A percentile compares a stretch with the other conserved stretches of the same genome.
phyloP scores from a whole-genome alignment of 108 stramenopile genomes.

The Stephanodiscus triporus region DNA sequence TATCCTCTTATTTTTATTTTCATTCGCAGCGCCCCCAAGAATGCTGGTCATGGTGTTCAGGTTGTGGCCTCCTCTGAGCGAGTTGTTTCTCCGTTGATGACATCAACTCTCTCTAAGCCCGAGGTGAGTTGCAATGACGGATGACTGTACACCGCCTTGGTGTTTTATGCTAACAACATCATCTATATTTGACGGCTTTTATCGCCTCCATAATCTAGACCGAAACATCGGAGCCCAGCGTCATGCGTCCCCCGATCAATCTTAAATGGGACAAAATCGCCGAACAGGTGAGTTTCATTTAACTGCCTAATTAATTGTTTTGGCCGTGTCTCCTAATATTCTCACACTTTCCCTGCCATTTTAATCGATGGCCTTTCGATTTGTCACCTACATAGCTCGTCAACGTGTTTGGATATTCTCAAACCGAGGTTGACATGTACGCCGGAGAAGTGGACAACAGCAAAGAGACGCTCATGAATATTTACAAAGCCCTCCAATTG shows the following conservation, averaged over 20 bases:
- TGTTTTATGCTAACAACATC: no score
- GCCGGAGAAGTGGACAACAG: constrained; percentile 61
- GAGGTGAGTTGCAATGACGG: constrained; percentile 32
- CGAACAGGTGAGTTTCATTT: constrained; percentile 50
- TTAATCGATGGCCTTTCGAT: neutral
- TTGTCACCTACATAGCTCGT: constrained; percentile 45
- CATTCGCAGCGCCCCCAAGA: constrained; percentile 32
- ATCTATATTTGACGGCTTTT: neutral
- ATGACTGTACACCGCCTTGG: neutral
- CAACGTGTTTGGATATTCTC: constrained; percentile 75
- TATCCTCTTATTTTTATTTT: neutral
- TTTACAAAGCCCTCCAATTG: constrained; percentile 90
- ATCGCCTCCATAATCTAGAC: constrained; percentile 9
- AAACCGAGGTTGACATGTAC: constrained; percentile 72
- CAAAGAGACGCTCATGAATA: constrained; percentile 79
- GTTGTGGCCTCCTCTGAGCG: constrained; percentile 4
- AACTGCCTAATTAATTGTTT: neutral
- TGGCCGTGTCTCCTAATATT: neutral
- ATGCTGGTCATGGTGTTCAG: constrained; percentile 28
- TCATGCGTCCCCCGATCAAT: constrained; percentile 87
- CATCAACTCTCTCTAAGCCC: constrained; percentile 43
- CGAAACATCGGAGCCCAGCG: constrained; percentile 20
- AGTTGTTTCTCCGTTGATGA: constrained; percentile 37
- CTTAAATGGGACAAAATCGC: constrained; percentile 68
- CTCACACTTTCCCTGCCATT: neutral